These are phyloP conservation scores for Phytophthora capsici DNA, from an alignment of 352 stramenopile species.

Conservation along the genomic window DNA sequence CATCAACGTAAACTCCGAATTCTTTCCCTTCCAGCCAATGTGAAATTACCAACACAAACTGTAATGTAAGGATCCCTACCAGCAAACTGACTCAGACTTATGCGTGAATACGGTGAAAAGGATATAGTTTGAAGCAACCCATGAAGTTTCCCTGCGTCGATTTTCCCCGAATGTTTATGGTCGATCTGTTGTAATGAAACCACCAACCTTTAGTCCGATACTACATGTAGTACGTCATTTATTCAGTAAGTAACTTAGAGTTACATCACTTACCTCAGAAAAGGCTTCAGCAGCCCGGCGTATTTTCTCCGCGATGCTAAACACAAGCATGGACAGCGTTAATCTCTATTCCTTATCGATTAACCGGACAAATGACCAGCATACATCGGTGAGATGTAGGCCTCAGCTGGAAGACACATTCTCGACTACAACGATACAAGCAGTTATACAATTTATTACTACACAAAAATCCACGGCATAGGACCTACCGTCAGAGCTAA, in stretches of 20 bases:
- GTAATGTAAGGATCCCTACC: slow-evolving; percentile 32
- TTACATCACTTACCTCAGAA: slow-evolving; percentile 29
- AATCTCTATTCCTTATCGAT: neutral
- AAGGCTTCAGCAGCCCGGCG: slow-evolving; percentile 63
- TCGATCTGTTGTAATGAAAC: slow-evolving; percentile 43
- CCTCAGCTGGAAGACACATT: slow-evolving; percentile 29
- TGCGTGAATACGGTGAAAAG: slow-evolving; percentile 20
- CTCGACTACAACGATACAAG: slow-evolving; percentile 14
- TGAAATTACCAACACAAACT: slow-evolving; percentile 11
- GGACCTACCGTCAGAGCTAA: slow-evolving; percentile 52
- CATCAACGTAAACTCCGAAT: slow-evolving; percentile 45
- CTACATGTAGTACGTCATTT: too few species aligned
- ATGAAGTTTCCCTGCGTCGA: slow-evolving; percentile 54
- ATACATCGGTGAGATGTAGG: slow-evolving; percentile 30
- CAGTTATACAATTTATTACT: neutral
- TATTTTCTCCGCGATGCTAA: slow-evolving; percentile 59
- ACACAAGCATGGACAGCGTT: neutral
- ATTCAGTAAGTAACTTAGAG: neutral
- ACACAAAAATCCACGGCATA: neutral
- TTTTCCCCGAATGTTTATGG: slow-evolving; percentile 39
- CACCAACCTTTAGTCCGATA: neutral
- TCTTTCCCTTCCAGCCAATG: slow-evolving; percentile 59
- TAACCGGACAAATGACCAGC: neutral
- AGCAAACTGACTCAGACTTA: neutral
- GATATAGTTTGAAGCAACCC: slow-evolving; percentile 69